Percentiles rank a stretch among this genome's conserved stretches.
phyloP scores from a whole-genome alignment of 176 grass and related monocot genomes.

The Oropetium thomaeum region DNA sequence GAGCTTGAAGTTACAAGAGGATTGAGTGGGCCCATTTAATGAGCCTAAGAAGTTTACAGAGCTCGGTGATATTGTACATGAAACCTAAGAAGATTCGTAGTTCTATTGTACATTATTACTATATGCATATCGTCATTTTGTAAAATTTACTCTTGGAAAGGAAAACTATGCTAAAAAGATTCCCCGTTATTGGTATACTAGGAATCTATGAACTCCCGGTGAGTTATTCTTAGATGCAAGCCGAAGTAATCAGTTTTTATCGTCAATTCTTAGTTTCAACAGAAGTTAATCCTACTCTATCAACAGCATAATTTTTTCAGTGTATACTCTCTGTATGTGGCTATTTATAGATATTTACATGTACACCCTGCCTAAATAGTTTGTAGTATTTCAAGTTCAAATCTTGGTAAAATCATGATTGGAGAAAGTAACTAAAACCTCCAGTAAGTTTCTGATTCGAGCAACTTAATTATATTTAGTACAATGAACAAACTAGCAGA shows the following conservation, averaged over 20 bases:
- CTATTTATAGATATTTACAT: not conserved
- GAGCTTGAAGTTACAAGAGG: not conserved
- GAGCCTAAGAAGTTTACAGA: not conserved
- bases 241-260: not conserved
- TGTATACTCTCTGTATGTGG: not conserved
- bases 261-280: not conserved
- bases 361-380: not conserved
- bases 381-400: not conserved
- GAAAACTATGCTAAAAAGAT: not conserved
- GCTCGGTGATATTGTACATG: not conserved
- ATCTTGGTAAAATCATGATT: slow-evolving; percentile 2
- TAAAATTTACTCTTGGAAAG: not conserved
- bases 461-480: not conserved
- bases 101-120: not conserved
- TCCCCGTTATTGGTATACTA: not conserved
- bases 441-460: not conserved
- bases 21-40: not conserved
- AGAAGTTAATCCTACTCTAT: not conserved
- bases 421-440: not conserved
- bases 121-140: not conserved
- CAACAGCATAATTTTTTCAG: not conserved
- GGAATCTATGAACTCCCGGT: not conserved
- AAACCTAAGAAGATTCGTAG: not conserved
- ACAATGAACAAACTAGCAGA: not conserved
- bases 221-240: not conserved